phyloP scores from a whole-genome alignment of 225 moss, liverwort and hornwort species.

The Takakia lepidozioides region DNA sequence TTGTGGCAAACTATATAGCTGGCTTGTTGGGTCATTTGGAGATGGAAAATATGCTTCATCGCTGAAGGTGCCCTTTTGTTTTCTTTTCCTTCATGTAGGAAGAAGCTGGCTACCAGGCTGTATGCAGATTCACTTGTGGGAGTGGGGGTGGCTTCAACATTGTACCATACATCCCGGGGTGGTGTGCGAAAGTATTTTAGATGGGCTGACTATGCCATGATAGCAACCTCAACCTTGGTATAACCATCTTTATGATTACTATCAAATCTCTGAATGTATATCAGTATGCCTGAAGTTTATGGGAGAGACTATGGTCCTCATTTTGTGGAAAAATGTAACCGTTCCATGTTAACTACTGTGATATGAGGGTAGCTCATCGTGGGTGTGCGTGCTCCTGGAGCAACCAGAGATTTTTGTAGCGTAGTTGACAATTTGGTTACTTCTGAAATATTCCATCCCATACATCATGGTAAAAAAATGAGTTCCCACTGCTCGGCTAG shows the following conservation, averaged over 20 bases:
- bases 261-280: not conserved
- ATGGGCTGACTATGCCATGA: conserved; percentile 94
- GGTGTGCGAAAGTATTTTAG: conserved; percentile 63
- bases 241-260: conserved; percentile 1
- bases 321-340: too few relatives aligned
- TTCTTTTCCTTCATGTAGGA: conserved; percentile 31
- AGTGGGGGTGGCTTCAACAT: conserved; percentile 78
- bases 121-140: conserved; percentile 87
- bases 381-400: too few relatives aligned
- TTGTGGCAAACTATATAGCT: too few relatives aligned
- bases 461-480: too few relatives aligned
- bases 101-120: conserved; percentile 42
- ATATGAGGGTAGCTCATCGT: not conserved
- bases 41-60: too few relatives aligned
- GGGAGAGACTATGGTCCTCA: not conserved
- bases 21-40: too few relatives aligned
- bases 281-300: not conserved
- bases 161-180: conserved; percentile 87
- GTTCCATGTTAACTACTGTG: not conserved
- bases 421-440: too few relatives aligned
- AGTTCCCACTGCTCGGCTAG: too few relatives aligned
- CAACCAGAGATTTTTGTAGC: too few relatives aligned
- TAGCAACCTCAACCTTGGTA: conserved; percentile 85
- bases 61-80: not conserved
- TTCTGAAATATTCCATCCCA: too few relatives aligned